phyloP scores from a whole-genome alignment of 805 yeast genomes.

The Cyberlindnera mrakii region DNA sequence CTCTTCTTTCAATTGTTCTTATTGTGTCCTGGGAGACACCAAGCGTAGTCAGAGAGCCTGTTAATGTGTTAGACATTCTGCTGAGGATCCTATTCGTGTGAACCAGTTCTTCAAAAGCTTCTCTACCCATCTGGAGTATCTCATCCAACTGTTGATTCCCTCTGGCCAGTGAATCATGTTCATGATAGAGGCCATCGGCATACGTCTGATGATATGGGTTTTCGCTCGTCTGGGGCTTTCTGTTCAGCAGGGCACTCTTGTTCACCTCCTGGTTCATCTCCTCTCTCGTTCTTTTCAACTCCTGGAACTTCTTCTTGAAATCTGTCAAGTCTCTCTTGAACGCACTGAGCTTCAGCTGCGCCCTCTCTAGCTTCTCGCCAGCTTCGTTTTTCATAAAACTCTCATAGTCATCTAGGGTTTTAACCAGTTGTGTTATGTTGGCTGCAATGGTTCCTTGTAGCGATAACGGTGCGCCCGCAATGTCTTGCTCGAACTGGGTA shows the following conservation, averaged over 20 bases:
- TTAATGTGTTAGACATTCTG: slow-evolving; percentile 37
- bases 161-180: slow-evolving; percentile 23
- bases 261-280: slow-evolving; percentile 31
- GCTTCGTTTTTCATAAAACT: slow-evolving; percentile 54
- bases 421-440: slow-evolving; percentile 64
- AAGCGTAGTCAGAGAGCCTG: slow-evolving; percentile 65
- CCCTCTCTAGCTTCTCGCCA: slow-evolving; percentile 47
- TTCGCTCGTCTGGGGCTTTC: slow-evolving; percentile 20
- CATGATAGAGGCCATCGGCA: not conserved
- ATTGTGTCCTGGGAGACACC: slow-evolving; percentile 88
- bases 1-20: slow-evolving; percentile 69
- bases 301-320: slow-evolving; percentile 26
- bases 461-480: slow-evolving; percentile 67
- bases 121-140: slow-evolving; percentile 83
- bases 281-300: slow-evolving; percentile 30
- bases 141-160: slow-evolving; percentile 84
- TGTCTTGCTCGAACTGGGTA: slow-evolving; percentile 54
- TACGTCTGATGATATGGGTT: slow-evolving; percentile 23
- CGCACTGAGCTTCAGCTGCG: slow-evolving; percentile 52
- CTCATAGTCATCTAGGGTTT: slow-evolving; percentile 69
- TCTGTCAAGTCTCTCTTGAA: slow-evolving; percentile 39
- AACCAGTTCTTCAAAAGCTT: slow-evolving; percentile 77
- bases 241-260: slow-evolving; percentile 39
- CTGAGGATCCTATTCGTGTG: slow-evolving; percentile 79
- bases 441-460: slow-evolving; percentile 76